Base-by-base conservation (phyloP, 495 filamentous ascomycete genomes). In the Xylaria longipes region DNA sequence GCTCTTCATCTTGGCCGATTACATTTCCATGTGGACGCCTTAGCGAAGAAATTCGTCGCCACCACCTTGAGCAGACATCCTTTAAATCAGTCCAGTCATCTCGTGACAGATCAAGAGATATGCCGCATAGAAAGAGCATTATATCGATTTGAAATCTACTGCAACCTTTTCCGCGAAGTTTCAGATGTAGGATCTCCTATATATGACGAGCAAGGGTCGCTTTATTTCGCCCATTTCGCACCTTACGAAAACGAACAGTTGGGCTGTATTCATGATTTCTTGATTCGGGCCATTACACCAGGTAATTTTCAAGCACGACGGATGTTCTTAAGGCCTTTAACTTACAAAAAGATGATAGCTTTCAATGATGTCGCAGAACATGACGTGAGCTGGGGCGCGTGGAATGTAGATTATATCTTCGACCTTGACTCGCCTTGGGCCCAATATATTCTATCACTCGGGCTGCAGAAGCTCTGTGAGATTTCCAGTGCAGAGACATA, bases 361-460 rank as follows among this genome's bases (percentile, higher is more conserved):
- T 74, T 74, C 50, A 71, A 71, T 56, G 72, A 74, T 6, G 50
- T 74, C 14, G 66, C 46, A 17, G 72, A 74, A 35, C 69, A 74
- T 17, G 72, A 71, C 33, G 27, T 71, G 64, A 0, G 9, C 29
- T 74, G 72, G 72, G 68, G 72, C 20, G 22, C 60, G 4, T 31
- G 9, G 22, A 31, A 52, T 22, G 68, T 73, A 20, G 54, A 58
- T 17, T 66, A 66, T 33, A 33, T 15, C 9, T 27, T 60, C n/a
- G 15, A 3, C 15, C 57, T 46, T 27, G 69, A 61, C 41, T 31
- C 29, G 9, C 0, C 12, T 0, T 37, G 11, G 0, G 4, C 48
- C 4, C 64, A 66, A 22, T 15, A 0, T 66, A 0, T 66, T 25
- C 25, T 66, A 11, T 66, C 45, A 41, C 46, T 20, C 27, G 65